Evolutionary conservation across 169 alveolate genomes (phyloP), one percentile per base, ranked within the genome.

Genomic region (Eimeria praecox): DNA sequence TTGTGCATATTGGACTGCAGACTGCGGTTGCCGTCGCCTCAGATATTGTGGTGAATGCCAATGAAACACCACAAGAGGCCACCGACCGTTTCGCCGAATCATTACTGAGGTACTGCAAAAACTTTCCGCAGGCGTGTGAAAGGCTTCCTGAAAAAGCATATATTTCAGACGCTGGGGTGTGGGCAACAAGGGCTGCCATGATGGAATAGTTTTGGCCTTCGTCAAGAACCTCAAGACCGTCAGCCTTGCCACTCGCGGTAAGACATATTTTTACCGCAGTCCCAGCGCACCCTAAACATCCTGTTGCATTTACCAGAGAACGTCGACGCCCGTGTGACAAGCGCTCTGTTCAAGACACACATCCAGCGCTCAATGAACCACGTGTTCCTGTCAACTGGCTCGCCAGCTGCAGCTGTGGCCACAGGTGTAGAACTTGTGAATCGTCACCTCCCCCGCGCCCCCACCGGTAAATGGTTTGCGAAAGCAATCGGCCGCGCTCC

Each of bases 21-120:
- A 82, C 89, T 64, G 96, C 96, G 6, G 94, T 93, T n/a, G 96
- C 96, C 49, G 96, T 93, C 71, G 96, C 94, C 38, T 59, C 94
- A 54, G 96, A 93, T 62, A 93, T 93, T 69, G 94, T 69, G 56
- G 96, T 93, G 82, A 75, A 62, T 9, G 94, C 71, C 40, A 83
- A 93, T 49, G 94, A 93, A 38, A 93, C 96, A 14, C 96, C 96
- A 44, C 96, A 93, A 52, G 90, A 93, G 30, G 96, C 96, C 30
- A 83, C 96, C 14, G 96, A 93, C 64, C 96, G 89, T n/a, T 93
- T 93, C n/a, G 94, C 94, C 30, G 89, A 83, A 27, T 38, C 96
- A 5, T 69, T 93, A 54, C 80, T 93, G 38, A 93, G 96, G 96
- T 82, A 69, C 40, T 56, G 75, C 62, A 38, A 46, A 71, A 33